Base-by-base conservation (phyloP, 2,329 filamentous ascomycete genomes). In the Penicillium sp. region DNA sequence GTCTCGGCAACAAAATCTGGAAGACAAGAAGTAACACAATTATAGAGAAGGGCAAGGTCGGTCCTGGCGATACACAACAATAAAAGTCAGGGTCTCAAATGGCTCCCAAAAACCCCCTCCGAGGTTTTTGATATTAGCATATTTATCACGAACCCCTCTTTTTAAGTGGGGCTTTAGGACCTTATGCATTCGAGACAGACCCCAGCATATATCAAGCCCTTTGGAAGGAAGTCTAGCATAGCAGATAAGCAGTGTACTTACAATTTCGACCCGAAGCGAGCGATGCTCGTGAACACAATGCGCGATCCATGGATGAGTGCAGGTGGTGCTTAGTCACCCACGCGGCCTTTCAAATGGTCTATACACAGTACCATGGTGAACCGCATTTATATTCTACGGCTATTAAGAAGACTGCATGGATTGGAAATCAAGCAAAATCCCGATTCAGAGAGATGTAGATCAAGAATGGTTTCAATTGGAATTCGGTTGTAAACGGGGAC, bases 271-370 rank as follows among this genome's bases (percentile, higher is more conserved):
- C 13, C 19, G 47, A 58, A 44, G 35, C 47, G 56, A 58, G 56
- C 16, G 51, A 51, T 51, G 41, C 52, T 52, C 47, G 14, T 55
- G 48, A 48, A 55, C 45, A 29, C 27, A 11, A 37, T 33, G 44
- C 41, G 10, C 26, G 39, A 29, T 24, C 27, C 24, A 29, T 31
- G 49, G 26, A 31, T 45, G 22, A 35, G 37, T n/a, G 27, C 29
- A 33, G 26, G 13, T 16, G 27, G n/a, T 33, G 56, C 47, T 58
- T 55, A 58, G 56, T 58, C 56, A 58, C 44, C 44, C n/a, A 10
- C 35, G 11, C 31, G 31, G 16, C 19, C 35, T 19, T 39, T 39
- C 35, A 19, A 39, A 19, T 39, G 31, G 7, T 33, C 31, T 19
- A 39, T 39, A 29, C 27, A 29, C 27, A 29, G 27, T 29, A 39